phyloP scores from a whole-genome alignment of 2,329 filamentous ascomycete species.

The Alternaria brassicicola region DNA sequence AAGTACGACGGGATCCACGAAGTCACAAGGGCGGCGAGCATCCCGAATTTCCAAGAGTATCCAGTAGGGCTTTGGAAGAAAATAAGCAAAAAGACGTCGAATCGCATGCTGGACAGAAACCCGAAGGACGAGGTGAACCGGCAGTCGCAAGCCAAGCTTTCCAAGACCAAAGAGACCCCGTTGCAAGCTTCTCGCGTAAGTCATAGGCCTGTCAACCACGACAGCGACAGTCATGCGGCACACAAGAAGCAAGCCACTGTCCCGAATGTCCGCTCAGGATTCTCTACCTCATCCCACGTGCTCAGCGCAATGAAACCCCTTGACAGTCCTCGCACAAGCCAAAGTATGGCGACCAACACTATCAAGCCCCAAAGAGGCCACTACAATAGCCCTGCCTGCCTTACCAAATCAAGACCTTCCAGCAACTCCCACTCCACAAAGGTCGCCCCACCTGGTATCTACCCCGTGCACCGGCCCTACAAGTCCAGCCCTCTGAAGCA shows the following conservation, averaged over 20 bases:
- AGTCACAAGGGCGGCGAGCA: background rate
- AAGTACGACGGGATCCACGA: background rate
- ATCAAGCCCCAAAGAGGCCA: background rate
- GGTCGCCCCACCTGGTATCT: background rate
- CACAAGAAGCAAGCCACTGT: background rate
- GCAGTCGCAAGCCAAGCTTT: background rate
- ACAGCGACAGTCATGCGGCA: background rate
- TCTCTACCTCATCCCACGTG: background rate
- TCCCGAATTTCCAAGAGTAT: background rate
- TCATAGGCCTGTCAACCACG: background rate
- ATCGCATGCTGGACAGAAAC: background rate
- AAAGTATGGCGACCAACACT: background rate
- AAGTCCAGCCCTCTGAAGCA: conserved; percentile 6
- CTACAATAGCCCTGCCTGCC: background rate
- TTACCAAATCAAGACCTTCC: background rate
- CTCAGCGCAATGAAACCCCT: background rate
- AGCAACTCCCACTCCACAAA: background rate
- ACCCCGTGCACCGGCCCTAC: conserved; percentile 4
- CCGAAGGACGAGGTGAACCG: background rate
- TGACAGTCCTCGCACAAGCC: background rate
- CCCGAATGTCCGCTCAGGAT: background rate
- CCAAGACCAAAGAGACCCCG: background rate
- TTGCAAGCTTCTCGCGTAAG: background rate
- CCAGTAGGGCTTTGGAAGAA: background rate
- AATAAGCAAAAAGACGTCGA: background rate